Conservation (phyloP, 83 land plant species). For the Larix sibirica region DNA sequence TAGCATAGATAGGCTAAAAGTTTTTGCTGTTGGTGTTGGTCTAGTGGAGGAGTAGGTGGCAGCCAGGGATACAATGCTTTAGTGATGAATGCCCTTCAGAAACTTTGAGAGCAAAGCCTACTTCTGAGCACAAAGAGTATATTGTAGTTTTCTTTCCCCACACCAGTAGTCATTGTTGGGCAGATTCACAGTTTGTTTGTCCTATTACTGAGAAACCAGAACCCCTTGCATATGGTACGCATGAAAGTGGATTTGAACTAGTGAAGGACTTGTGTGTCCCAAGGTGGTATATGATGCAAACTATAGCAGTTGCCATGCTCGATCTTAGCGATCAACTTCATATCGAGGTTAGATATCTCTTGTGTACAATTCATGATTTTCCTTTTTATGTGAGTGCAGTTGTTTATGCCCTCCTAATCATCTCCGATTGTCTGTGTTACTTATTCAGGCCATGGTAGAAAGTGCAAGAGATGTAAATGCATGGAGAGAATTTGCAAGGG, state of each 20-base stretch:
- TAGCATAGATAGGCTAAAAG: not conserved
- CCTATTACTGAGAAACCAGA: constrained; percentile 72
- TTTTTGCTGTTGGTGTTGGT: constrained; percentile 18
- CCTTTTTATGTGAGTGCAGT: not conserved
- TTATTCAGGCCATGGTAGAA: constrained; percentile 75
- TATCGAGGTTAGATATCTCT: constrained; percentile 41
- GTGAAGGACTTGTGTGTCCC: constrained; percentile 74
- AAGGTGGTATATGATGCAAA: constrained; percentile 66
- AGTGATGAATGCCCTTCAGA: constrained; percentile 76
- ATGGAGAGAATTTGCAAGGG: constrained; percentile 87
- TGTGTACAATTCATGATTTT: not conserved
- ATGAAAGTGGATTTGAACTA: constrained; percentile 52
- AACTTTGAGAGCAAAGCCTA: constrained; percentile 80
- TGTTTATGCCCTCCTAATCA: not conserved
- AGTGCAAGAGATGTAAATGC: constrained; percentile 56
- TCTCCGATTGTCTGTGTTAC: not conserved
- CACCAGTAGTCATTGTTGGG: constrained; percentile 76
- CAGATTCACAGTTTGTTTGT: constrained; percentile 62
- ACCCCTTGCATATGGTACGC: constrained; percentile 76
- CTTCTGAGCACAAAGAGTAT: constrained; percentile 76
- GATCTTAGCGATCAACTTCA: constrained; percentile 82
- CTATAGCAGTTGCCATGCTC: constrained; percentile 76
- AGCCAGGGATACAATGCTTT: constrained; percentile 82
- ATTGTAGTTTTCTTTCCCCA: constrained; percentile 71
- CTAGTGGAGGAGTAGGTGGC: constrained; percentile 97